phyloP scores from a whole-genome alignment of 2,329 filamentous ascomycete species.

The Hirsutella thompsonii region DNA sequence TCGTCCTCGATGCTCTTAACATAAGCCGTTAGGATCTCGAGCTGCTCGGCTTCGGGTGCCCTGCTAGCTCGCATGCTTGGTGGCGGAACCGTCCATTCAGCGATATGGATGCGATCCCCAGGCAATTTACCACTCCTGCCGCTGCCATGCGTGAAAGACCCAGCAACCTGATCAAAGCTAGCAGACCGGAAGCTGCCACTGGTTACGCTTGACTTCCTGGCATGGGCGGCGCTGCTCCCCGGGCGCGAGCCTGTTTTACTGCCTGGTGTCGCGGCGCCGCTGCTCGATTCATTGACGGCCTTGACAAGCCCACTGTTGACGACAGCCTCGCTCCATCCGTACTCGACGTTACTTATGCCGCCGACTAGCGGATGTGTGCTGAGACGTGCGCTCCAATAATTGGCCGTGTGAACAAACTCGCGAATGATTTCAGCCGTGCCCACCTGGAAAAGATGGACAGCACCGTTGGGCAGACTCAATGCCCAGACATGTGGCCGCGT shows the following conservation, averaged over 20 bases:
- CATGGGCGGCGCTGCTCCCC: conserved; percentile 34
- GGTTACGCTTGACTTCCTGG: conserved; percentile 30
- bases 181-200: conserved; percentile 38
- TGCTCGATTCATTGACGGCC: conserved; percentile 35
- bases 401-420: conserved; percentile 87
- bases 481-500: conserved; percentile 88
- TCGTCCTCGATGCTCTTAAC: conserved; percentile 80
- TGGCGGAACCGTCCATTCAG: conserved; percentile 79
- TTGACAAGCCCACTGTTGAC: conserved; percentile 48
- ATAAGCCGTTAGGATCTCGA: conserved; percentile 61
- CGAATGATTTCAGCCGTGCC: conserved; percentile 89
- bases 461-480: conserved; percentile 78
- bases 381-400: conserved; percentile 93
- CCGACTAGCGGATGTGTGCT: conserved; percentile 89
- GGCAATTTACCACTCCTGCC: conserved; percentile 50
- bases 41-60: conserved; percentile 67
- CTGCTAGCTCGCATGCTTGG: conserved; percentile 82
- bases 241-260: conserved; percentile 29
- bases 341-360: conserved; percentile 93
- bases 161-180: conserved; percentile 48
- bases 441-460: conserved; percentile 96
- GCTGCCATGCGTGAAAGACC: conserved; percentile 35
- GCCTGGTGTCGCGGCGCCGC: conserved; percentile 13
- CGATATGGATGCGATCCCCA: conserved; percentile 71
- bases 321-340: conserved; percentile 84